phyloP scores from a whole-genome alignment of 73 alveolate species.

The Uronychia setigera region DNA sequence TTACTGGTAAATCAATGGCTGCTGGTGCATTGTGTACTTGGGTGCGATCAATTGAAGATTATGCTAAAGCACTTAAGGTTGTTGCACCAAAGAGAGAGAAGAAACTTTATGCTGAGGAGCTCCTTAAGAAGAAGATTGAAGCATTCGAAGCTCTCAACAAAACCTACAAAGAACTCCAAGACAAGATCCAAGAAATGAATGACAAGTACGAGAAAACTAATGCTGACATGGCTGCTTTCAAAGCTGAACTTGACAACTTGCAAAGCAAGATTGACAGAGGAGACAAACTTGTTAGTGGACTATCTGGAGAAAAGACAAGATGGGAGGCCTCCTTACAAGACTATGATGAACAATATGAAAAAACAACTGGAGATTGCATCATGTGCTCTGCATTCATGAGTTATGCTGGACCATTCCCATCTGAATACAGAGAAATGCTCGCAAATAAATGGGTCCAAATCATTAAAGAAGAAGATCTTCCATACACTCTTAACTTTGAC shows the following conservation, averaged over 20 bases:
- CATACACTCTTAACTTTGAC: constrained; percentile 80
- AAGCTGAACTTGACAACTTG: constrained; percentile 88
- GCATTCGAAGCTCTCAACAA: constrained; percentile 68
- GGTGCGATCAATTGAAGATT: constrained; percentile 96
- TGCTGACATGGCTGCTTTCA: constrained; percentile 83
- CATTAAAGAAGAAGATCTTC: constrained; percentile 71
- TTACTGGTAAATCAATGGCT: constrained; percentile 76
- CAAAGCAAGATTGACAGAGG: constrained; percentile 97
- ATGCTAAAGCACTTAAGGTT: constrained; percentile 95
- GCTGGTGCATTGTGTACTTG: constrained; percentile 92
- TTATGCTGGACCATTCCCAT: constrained; percentile 99
- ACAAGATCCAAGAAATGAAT: constrained; percentile 67
- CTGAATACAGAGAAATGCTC: constrained; percentile 86
- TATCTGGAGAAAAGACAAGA: constrained; percentile 98
- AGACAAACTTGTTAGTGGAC: constrained; percentile 98
- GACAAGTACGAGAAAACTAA: constrained; percentile 79
- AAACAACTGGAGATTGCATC: constrained; percentile 98
- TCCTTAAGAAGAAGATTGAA: constrained; percentile 76
- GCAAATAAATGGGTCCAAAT: constrained; percentile 46
- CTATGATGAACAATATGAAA: constrained; percentile 88
- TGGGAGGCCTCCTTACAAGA: constrained; percentile 94
- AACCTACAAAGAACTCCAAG: constrained; percentile 70
- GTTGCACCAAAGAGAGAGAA: constrained; percentile 97
- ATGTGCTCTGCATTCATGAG: constrained; percentile 99
- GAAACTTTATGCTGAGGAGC: constrained; percentile 71